These are phyloP conservation scores for Trichophyton rubrum DNA, from an alignment of 2,329 filamentous ascomycete genomes.

Conservation along the genomic window DNA sequence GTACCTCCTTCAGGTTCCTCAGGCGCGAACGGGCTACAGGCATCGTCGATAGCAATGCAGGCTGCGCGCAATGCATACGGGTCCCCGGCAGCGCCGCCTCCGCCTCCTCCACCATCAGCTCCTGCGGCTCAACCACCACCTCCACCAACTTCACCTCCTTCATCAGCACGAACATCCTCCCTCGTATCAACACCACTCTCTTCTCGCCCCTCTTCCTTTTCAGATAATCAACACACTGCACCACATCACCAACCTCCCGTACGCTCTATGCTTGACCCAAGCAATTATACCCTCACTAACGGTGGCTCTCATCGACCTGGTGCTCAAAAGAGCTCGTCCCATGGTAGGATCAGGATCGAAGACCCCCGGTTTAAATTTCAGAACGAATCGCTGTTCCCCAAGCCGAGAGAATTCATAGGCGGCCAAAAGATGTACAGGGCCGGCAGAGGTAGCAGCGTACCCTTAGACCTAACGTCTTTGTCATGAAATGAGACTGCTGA, in stretches of 20 bases:
- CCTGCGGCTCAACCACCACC: slow-evolving; percentile 27
- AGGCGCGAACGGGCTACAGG: slow-evolving; percentile 29
- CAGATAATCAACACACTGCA: slow-evolving; percentile 20
- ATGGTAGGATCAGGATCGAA: slow-evolving; percentile 43
- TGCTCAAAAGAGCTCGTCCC: slow-evolving; percentile 8
- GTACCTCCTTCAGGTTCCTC: slow-evolving; percentile 27
- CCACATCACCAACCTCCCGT: slow-evolving; percentile 34
- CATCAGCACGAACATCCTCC: slow-evolving; percentile 33
- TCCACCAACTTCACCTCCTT: slow-evolving; percentile 35
- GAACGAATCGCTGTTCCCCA: slow-evolving; percentile 66
- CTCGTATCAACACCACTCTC: slow-evolving; percentile 25
- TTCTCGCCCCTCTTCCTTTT: slow-evolving; percentile 30
- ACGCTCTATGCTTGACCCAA: slow-evolving; percentile 59
- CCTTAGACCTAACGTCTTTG: slow-evolving; percentile 62
- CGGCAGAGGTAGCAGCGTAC: slow-evolving; percentile 85
- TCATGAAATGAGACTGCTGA: slow-evolving; percentile 1
- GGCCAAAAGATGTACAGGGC: slow-evolving; percentile 70
- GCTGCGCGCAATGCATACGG: slow-evolving; percentile 48
- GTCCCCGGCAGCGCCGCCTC: slow-evolving; percentile 32
- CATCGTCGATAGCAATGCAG: slow-evolving; percentile 44
- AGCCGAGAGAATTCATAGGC: slow-evolving; percentile 69
- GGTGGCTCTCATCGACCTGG: slow-evolving; percentile 30
- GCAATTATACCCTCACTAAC: slow-evolving; percentile 62
- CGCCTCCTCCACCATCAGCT: slow-evolving; percentile 26
- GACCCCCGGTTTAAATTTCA: slow-evolving; percentile 82